These are phyloP conservation scores for Blastocrithidia nonstop DNA, from an alignment of 208 protist species.

Conservation along the genomic window DNA sequence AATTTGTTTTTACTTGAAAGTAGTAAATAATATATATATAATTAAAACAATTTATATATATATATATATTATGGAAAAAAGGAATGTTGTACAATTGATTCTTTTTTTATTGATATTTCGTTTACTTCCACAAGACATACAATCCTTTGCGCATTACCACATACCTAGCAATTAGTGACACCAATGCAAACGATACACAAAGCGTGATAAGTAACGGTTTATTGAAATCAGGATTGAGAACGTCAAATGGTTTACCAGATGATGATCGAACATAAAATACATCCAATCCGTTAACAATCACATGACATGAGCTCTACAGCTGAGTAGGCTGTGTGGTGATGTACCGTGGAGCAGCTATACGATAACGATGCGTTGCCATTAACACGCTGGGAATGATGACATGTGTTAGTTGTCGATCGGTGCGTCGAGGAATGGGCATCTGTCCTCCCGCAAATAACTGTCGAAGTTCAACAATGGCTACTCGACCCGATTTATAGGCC, in stretches of 20 bases:
- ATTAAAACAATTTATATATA: no score
- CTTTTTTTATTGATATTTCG: no score
- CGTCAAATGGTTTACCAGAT: conserved; percentile 82
- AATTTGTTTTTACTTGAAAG: no score
- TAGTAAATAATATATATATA: no score
- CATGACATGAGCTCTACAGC: conserved; percentile 78
- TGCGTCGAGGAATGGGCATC: conserved; percentile 18
- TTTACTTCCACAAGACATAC: conserved; percentile 51
- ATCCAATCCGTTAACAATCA: conserved; percentile 71
- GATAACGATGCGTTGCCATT: conserved; percentile 50
- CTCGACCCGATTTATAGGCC: conserved; percentile 55
- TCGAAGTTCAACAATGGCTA: conserved; percentile 53
- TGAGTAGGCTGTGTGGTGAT: conserved; percentile 56
- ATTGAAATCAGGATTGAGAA: conserved; percentile 87
- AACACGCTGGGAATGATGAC: conserved; percentile 41
- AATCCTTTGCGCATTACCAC: conserved; percentile 58
- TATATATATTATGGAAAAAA: no score
- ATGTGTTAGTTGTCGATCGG: conserved; percentile 34
- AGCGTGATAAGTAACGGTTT: conserved; percentile 66
- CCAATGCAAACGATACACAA: conserved; percentile 28
- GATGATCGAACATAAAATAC: conserved; percentile 80
- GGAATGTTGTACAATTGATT: no score
- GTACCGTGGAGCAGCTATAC: conserved; percentile 26
- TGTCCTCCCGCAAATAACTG: conserved; percentile 49
- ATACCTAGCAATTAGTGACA: conserved; percentile 47